Base-by-base conservation (phyloP, 768 basidiomycete species). In the Boletus sp. region DNA sequence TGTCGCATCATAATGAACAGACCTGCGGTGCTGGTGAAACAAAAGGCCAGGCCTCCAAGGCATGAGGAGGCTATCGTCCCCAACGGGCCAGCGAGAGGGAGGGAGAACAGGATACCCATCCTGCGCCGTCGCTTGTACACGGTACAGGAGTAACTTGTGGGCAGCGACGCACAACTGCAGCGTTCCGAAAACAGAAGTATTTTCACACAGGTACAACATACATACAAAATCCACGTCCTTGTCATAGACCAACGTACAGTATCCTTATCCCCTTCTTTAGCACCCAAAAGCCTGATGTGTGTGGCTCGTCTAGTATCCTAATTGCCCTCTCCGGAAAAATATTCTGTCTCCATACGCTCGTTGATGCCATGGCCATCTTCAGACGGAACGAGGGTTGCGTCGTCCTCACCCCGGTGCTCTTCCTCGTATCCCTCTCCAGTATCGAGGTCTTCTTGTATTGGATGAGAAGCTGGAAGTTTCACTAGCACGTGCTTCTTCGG, bases 1-100 rank as follows among this genome's bases (percentile, higher is more conserved):
- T 59, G 13, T 60, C n/a, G 25, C 40, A 23, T 39, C 44, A 7
- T 39, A 43, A 53, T n/a, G 40, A 27, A 70, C 79, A 57, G 55
- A 85, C 90, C 90, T 64, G 90, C 90, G 41, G 85, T 90, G 37
- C 89, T 91, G 8, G 90, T 91, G 64, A 84, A 93, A 71, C 85
- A 93, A 67, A 93, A 93, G 0, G 91, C 90, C 29, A 90, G 62
- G 5, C 89, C 89, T 1, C 84, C 87, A 14, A 98, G 75, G 62
- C 88, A 92, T 71, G 93, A 95, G 11, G 92, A 79, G 1, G 81
- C 93, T 44, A 98, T 76, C 8, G 88, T 79, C 21, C 83, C 79
- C 32, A 90, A 71, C 21, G 80, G 74, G 53, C 90, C 86, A 47
- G 82, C 79, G 14, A 92, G 67, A 13, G 90, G 90, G 9, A 92